Evolutionary conservation across 2,329 filamentous ascomycete species (phyloP).

Genomic region (Fusarium avenaceum): DNA sequence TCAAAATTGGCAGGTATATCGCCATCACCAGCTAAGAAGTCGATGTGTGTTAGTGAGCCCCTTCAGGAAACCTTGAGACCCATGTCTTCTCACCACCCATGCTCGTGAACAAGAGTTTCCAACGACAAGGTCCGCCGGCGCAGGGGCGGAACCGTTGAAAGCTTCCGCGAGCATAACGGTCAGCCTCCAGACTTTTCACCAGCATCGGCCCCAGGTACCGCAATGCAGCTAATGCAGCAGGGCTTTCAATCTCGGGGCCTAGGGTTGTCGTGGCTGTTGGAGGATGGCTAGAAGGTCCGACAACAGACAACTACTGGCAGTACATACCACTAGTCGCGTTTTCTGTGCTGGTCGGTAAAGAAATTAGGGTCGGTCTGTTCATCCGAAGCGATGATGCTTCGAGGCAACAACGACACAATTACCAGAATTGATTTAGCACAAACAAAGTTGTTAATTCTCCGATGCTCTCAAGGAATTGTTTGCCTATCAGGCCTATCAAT

Average conservation of each 20-base stretch:
- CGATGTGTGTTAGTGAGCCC: conserved; percentile 1
- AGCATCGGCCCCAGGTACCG: conserved; percentile 41
- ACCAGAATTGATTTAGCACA: not conserved
- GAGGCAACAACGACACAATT: conserved; percentile 12
- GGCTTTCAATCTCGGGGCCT: conserved; percentile 36
- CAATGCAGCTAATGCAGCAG: conserved; percentile 45
- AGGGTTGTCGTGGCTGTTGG: conserved; percentile 40
- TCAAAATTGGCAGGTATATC: conserved; percentile 37
- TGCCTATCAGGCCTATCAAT: conserved; percentile 1
- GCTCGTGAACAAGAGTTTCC: conserved; percentile 25
- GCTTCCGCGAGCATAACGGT: conserved; percentile 43
- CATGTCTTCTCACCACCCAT: conserved; percentile 16
- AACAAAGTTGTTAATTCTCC: not conserved
- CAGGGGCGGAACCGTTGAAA: conserved; percentile 38
- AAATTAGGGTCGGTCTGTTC: conserved; percentile 10
- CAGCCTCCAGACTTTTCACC: conserved; percentile 28
- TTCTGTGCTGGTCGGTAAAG: conserved; percentile 18
- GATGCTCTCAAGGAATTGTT: conserved; percentile 18
- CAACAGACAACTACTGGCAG: conserved; percentile 24
- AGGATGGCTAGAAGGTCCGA: conserved; percentile 30
- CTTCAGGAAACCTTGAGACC: conserved; percentile 5
- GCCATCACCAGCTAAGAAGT: conserved; percentile 13
- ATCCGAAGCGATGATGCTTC: conserved; percentile 6
- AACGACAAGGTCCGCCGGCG: conserved; percentile 37
- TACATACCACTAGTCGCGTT: conserved; percentile 23